phyloP scores from a whole-genome alignment of 2,329 filamentous ascomycete species.

The Saccharata proteae region DNA sequence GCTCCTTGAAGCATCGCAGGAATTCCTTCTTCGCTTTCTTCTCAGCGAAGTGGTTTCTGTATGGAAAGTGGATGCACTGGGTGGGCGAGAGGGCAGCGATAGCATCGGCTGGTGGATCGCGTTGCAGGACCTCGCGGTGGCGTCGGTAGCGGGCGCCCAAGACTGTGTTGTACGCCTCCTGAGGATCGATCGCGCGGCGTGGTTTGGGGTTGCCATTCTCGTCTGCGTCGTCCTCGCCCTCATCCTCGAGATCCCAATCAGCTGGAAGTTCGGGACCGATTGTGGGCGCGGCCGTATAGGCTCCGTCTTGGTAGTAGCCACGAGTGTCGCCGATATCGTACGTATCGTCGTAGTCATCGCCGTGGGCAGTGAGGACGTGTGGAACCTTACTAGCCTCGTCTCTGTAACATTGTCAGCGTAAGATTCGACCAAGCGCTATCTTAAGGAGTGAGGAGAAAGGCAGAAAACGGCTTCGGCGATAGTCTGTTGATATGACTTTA shows the following conservation, averaged over 20 bases:
- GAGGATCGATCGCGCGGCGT: not conserved
- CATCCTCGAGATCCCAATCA: constrained; percentile 4
- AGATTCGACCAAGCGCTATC: constrained; percentile 10
- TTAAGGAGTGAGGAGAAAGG: not conserved
- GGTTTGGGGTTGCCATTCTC: constrained; percentile 18
- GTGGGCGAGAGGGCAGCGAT: constrained; percentile 36
- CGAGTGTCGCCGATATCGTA: constrained; percentile 42
- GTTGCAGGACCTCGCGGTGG: not conserved
- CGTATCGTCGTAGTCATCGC: constrained; percentile 35
- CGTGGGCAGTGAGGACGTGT: constrained; percentile 41
- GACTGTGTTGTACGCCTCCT: not conserved
- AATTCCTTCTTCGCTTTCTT: no score
- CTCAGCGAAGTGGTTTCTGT: no score
- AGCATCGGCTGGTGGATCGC: constrained; percentile 14
- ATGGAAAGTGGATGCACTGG: no score
- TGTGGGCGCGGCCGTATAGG: constrained; percentile 55
- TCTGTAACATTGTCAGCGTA: constrained; percentile 33
- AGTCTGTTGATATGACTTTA: not conserved
- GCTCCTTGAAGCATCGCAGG: no score
- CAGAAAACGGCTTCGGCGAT: not conserved
- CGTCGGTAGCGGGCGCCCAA: not conserved
- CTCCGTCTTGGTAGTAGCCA: constrained; percentile 66
- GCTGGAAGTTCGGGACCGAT: constrained; percentile 13
- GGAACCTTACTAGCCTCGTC: constrained; percentile 65
- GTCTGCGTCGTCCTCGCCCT: constrained; percentile 10